Conservation (phyloP, 1,284 basidiomycete species). For the Boletus semigastroideus region DNA sequence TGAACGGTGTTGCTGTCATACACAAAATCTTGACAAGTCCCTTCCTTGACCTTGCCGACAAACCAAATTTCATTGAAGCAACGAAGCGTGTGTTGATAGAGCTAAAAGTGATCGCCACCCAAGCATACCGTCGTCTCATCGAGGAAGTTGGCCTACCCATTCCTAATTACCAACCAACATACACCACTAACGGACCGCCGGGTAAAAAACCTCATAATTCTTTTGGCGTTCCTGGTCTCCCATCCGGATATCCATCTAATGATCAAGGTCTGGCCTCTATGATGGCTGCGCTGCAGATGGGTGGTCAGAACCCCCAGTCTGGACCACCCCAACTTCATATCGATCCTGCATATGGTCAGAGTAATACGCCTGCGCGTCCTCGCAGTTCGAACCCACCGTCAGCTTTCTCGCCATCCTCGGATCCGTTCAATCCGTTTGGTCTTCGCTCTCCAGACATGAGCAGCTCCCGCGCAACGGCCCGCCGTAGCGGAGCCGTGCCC, state of each 20-base stretch:
- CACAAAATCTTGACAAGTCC: slow-evolving; percentile 90
- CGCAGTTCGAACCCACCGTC: slow-evolving; percentile 51
- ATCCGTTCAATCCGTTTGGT: slow-evolving; percentile 76
- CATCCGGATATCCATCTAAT: slow-evolving; percentile 74
- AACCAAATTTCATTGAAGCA: slow-evolving; percentile 74
- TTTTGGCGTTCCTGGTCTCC: slow-evolving; percentile 69
- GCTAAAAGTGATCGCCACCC: slow-evolving; percentile 85
- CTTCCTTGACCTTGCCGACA: slow-evolving; percentile 73
- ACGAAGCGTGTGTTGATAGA: slow-evolving; percentile 87
- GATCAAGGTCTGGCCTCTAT: slow-evolving; percentile 82
- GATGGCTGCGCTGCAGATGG: slow-evolving; percentile 87
- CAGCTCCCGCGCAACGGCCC: slow-evolving; percentile 48
- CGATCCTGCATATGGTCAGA: slow-evolving; percentile 57
- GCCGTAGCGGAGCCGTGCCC: slow-evolving; percentile 46
- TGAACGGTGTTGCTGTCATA: slow-evolving; percentile 92
- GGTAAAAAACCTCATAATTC: slow-evolving; percentile 64
- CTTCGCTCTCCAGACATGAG: slow-evolving; percentile 60
- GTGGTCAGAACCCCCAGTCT: slow-evolving; percentile 77
- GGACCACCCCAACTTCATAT: slow-evolving; percentile 73
- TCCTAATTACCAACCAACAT: slow-evolving; percentile 79
- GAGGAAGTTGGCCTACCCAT: slow-evolving; percentile 93
- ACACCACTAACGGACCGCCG: slow-evolving; percentile 61
- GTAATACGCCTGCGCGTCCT: slow-evolving; percentile 37
- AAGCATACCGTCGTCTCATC: slow-evolving; percentile 90
- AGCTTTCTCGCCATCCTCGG: slow-evolving; percentile 62